Percentiles rank a stretch among this genome's conserved stretches.
These are phyloP conservation scores for Hemileccinum impolitum DNA, from an alignment of 768 basidiomycete species.

Conservation along the genomic window DNA sequence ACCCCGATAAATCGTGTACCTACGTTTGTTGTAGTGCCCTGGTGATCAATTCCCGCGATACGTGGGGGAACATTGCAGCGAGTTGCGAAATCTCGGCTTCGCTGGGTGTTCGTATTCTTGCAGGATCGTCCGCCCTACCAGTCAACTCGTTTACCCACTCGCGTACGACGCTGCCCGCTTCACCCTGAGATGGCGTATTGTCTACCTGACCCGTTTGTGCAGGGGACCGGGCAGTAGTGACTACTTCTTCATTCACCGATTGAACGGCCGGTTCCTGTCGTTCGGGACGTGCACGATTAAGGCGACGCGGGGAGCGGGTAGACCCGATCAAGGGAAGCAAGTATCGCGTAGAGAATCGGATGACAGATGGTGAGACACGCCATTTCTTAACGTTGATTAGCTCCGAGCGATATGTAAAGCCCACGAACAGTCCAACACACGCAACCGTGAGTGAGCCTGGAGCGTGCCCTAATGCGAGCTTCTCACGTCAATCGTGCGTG, in stretches of 20 bases:
- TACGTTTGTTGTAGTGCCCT: constrained; percentile 82
- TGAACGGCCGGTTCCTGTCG: constrained; percentile 16
- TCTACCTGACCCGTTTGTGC: constrained; percentile 23
- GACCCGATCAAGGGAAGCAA: constrained; percentile 68
- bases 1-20: constrained; percentile 14
- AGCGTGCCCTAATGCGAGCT: constrained; percentile 68
- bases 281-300: constrained; percentile 75
- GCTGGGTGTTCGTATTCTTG: constrained; percentile 65
- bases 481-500: constrained; percentile 5
- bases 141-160: constrained; percentile 83
- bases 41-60: constrained; percentile 68
- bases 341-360: constrained; percentile 53
- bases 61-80: constrained; percentile 79
- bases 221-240: constrained; percentile 55
- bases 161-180: constrained; percentile 50
- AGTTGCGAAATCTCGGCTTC: constrained; percentile 76
- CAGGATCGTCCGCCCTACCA: constrained; percentile 53
- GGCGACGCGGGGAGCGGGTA: constrained; percentile 57
- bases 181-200: constrained; percentile 17
- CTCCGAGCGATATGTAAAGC: constrained; percentile 83
- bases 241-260: constrained; percentile 53
- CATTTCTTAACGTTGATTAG: constrained; percentile 75
- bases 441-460: constrained; percentile 66
- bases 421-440: constrained; percentile 61
- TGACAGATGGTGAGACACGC: constrained; percentile 61